Conservation (phyloP, 495 filamentous ascomycete species). For the Aspergillus funiculosus region DNA sequence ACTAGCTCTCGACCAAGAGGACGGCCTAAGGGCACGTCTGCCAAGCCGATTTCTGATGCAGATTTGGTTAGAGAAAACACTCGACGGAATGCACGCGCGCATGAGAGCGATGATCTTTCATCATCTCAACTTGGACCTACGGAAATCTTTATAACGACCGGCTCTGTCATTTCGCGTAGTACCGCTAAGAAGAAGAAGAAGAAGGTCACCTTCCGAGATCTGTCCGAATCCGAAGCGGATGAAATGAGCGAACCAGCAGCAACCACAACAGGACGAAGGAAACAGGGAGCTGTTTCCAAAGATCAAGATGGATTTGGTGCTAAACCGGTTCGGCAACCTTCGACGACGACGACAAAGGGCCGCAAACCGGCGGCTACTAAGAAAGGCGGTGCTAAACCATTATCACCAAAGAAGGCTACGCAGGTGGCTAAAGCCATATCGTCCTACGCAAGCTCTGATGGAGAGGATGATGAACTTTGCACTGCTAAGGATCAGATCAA, state of each 20-base stretch:
- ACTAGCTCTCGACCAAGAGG: conserved; percentile 29
- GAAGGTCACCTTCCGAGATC: conserved; percentile 49
- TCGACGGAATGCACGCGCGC: conserved; percentile 24
- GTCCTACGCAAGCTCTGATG: conserved; percentile 38
- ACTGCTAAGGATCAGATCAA: conserved; percentile 37
- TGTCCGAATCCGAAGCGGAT: conserved; percentile 36
- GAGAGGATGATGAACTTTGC: conserved; percentile 48
- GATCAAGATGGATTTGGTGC: conserved; percentile 36
- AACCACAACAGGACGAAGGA: conserved; percentile 23
- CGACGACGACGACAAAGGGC: conserved; percentile 26
- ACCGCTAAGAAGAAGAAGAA: conserved; percentile 48
- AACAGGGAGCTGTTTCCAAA: conserved; percentile 11
- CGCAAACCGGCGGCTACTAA: conserved; percentile 36
- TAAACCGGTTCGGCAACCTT: conserved; percentile 45
- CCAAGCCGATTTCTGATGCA: conserved; percentile 15
- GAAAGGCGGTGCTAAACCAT: conserved; percentile 32
- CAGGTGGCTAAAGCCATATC: conserved; percentile 46
- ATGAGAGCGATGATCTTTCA: conserved; percentile 14
- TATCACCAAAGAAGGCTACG: conserved; percentile 53
- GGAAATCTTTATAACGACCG: conserved; percentile 27
- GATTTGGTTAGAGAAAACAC: conserved; percentile 17
- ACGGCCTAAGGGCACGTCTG: conserved; percentile 30
- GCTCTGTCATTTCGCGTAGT: conserved; percentile 33
- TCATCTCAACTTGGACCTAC: conserved; percentile 19
- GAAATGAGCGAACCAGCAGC: conserved; percentile 23